phyloP scores from a whole-genome alignment of 176 grass and related monocot species.

The Canna indica region DNA sequence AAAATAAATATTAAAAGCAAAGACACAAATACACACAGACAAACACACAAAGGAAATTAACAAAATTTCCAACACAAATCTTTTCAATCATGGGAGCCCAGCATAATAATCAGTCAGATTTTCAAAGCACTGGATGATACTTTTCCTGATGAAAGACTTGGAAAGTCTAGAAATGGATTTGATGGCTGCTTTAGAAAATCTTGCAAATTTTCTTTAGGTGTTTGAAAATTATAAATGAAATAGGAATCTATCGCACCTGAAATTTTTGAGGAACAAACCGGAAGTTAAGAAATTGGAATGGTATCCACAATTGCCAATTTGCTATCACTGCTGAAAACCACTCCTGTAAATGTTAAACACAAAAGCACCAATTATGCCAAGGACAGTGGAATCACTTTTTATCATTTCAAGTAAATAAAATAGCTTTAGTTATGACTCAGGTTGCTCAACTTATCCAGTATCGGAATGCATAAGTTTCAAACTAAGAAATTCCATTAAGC shows the following conservation, averaged over 20 bases:
- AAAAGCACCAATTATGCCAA: not conserved
- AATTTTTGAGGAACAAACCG: constrained; percentile 86
- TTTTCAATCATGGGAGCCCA: not conserved
- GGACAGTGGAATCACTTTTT: no score
- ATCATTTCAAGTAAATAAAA: no score
- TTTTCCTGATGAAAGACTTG: not conserved
- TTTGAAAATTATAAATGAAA: not conserved
- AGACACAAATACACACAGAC: not conserved
- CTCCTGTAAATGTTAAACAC: constrained; percentile 35
- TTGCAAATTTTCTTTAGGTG: not conserved
- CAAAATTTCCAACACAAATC: not conserved
- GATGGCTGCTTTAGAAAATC: not conserved
- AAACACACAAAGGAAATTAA: not conserved
- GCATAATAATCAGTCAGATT: not conserved
- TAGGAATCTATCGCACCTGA: constrained; percentile 34
- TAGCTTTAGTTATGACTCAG: not conserved
- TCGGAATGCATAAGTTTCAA: not conserved
- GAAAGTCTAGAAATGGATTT: not conserved
- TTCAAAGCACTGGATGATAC: not conserved
- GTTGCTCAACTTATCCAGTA: not conserved
- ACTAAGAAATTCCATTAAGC: not conserved
- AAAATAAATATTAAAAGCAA: not conserved
- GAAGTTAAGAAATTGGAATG: constrained; percentile 93
- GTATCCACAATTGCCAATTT: constrained; percentile 96
- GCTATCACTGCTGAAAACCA: constrained; percentile 64